Percentiles rank a stretch among this genome's conserved stretches.
phyloP scores from a whole-genome alignment of 2,329 filamentous ascomycete species.

The Hypoxylon sp. region DNA sequence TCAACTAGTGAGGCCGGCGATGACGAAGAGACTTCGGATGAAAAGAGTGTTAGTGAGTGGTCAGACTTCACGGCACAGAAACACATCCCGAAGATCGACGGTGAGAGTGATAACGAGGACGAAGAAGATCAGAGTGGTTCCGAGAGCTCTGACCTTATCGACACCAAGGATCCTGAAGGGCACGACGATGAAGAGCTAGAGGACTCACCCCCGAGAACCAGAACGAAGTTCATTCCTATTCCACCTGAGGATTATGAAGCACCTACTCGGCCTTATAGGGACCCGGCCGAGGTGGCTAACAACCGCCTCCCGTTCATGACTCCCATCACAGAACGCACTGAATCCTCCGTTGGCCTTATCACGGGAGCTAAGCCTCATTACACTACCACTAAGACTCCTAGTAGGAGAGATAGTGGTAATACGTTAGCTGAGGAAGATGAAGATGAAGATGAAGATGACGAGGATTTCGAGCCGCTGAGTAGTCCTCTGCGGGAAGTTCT shows the following conservation, averaged over 20 bases:
- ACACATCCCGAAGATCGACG: conserved; percentile 71
- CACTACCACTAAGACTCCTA: conserved; percentile 82
- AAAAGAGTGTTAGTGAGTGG: conserved; percentile 83
- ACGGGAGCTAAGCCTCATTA: conserved; percentile 72
- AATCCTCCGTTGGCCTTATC: conserved; percentile 82
- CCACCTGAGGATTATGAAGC: conserved; percentile 90
- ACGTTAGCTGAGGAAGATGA: conserved; percentile 53
- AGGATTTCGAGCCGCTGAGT: conserved; percentile 65
- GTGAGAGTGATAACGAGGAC: conserved; percentile 53
- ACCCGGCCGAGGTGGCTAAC: conserved; percentile 84
- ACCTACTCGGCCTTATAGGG: conserved; percentile 83
- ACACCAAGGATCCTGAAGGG: conserved; percentile 42
- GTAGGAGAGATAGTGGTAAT: conserved; percentile 63
- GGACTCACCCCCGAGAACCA: conserved; percentile 67
- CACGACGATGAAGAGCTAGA: conserved; percentile 52
- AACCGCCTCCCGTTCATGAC: conserved; percentile 98
- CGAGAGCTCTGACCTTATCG: conserved; percentile 48
- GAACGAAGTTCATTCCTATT: conserved; percentile 81
- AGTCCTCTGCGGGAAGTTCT: conserved; percentile 81
- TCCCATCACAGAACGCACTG: conserved; percentile 95
- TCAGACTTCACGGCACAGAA: conserved; percentile 86
- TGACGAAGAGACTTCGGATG: conserved; percentile 68
- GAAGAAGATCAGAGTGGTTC: conserved; percentile 57
- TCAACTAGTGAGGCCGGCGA: conserved; percentile 60
- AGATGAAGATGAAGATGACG: conserved; percentile 54